Evolutionary conservation across 1,284 basidiomycete species (phyloP).

Genomic region (Cryptococcus sp.): DNA sequence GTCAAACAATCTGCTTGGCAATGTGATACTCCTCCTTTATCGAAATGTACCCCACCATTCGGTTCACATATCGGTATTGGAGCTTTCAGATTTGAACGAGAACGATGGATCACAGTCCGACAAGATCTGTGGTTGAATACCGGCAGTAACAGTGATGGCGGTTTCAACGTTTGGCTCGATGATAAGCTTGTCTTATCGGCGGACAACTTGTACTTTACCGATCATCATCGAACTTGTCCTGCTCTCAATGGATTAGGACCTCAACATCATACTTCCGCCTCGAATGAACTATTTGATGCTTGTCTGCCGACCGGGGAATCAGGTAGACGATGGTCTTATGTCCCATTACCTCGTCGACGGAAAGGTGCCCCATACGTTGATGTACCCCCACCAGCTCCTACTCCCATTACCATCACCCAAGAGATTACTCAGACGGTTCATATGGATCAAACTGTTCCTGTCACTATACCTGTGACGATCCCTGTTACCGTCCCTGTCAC

Average conservation of each 20-base stretch:
- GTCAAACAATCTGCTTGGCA: not conserved
- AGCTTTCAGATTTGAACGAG: not conserved
- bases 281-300: not conserved
- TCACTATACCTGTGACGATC: not conserved
- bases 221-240: not conserved
- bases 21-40: not conserved
- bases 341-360: not conserved
- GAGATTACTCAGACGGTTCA: not conserved
- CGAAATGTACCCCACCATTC: not conserved
- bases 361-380: too few relatives aligned
- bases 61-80: not conserved
- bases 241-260: not conserved
- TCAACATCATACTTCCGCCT: not conserved
- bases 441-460: not conserved
- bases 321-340: not conserved
- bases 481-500: not conserved
- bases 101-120: slow-evolving; percentile 1
- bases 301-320: not conserved
- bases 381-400: not conserved
- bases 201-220: not conserved
- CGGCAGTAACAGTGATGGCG: slow-evolving; percentile 5
- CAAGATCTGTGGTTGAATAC: slow-evolving; percentile 7
- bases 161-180: slow-evolving; percentile 14
- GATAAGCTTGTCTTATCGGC: slow-evolving; percentile 1
- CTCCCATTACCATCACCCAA: not conserved